Base-by-base conservation (phyloP, 2,329 filamentous ascomycete species). In the Tolypocladium ophioglossoides region DNA sequence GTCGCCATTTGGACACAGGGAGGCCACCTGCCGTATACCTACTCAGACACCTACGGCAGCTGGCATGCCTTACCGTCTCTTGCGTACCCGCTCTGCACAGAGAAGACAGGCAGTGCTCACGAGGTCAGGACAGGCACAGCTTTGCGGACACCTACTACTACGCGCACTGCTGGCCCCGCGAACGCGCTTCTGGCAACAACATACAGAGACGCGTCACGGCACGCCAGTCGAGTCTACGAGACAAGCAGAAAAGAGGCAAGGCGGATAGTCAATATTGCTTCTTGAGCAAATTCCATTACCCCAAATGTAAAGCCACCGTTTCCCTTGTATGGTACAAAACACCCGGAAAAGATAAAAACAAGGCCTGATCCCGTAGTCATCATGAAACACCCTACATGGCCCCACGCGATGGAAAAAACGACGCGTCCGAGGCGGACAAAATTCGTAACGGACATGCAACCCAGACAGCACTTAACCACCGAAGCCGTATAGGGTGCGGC, bases 401-500 rank as follows among this genome's bases (percentile, higher is more conserved):
- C 56, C 54, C 55, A 59, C 55, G 55, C 58, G 52, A 51, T 56
- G 52, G 14, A 47, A 41, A 34, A 51, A 30, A 7, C 27, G 52
- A 46, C 52, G 46, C 52, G 46, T 24, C 47, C 24, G 32, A 22
- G 30, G 39, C 38, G 61, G 59, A 63, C 63, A 64, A 62, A 55
- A 64, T 64, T 72, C 68, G 60, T 71, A 70, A 71, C 60, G 66
- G 60, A 63, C 63, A 69, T 66, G 63, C 58, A 67, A 63, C 56
- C 60, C 27, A 41, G 35, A 44, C 27, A 34, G 3, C 30, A 27
- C 40, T 84, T 88, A 92, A 82, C 87, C 88, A 81, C 88, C 88
- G 82, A 91, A 91, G 78, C 88, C 87, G 80, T 91, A 92, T 62
- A 91, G 86, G 70, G 87, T 88, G 68, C 86, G 80, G 69, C 82